Conservation (phyloP, 371 early-diverging fungal genomes). For the Mucor plumbeus region DNA sequence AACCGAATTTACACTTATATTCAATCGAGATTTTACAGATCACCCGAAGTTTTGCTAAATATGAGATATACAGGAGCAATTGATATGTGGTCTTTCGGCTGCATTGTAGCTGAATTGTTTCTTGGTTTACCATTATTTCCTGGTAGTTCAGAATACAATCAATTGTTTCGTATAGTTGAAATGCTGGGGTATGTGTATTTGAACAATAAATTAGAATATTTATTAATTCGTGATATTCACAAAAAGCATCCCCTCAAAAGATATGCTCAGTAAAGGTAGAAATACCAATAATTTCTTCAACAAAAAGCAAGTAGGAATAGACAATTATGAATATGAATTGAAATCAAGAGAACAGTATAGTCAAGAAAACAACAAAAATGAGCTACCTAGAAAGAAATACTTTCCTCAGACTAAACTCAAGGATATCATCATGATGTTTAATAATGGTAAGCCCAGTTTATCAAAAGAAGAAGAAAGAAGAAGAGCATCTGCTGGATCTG, state of each 20-base stretch:
- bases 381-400: slow-evolving; percentile 89
- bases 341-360: slow-evolving; percentile 87
- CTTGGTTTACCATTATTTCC: slow-evolving; percentile 94
- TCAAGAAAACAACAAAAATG: slow-evolving; percentile 70
- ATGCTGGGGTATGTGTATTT: slow-evolving; percentile 72
- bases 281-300: slow-evolving; percentile 40
- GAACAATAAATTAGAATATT: background rate
- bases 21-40: slow-evolving; percentile 97
- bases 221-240: background rate
- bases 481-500: slow-evolving; percentile 15
- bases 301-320: slow-evolving; percentile 33
- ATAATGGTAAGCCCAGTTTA: slow-evolving; percentile 61
- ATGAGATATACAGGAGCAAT: slow-evolving; percentile 93
- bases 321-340: slow-evolving; percentile 63
- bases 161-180: slow-evolving; percentile 87
- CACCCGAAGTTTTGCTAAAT: slow-evolving; percentile 96
- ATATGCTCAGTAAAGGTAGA: slow-evolving; percentile 47
- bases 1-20: slow-evolving; percentile 95
- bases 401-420: slow-evolving; percentile 77
- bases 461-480: slow-evolving; percentile 61
- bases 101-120: slow-evolving; percentile 97
- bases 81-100: slow-evolving; percentile 99
- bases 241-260: slow-evolving; percentile 35
- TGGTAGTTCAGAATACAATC: slow-evolving; percentile 95
- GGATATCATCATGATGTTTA: slow-evolving; percentile 82